Base-by-base conservation (phyloP, 2,329 filamentous ascomycete species). In the Tolypocladium inflatum region DNA sequence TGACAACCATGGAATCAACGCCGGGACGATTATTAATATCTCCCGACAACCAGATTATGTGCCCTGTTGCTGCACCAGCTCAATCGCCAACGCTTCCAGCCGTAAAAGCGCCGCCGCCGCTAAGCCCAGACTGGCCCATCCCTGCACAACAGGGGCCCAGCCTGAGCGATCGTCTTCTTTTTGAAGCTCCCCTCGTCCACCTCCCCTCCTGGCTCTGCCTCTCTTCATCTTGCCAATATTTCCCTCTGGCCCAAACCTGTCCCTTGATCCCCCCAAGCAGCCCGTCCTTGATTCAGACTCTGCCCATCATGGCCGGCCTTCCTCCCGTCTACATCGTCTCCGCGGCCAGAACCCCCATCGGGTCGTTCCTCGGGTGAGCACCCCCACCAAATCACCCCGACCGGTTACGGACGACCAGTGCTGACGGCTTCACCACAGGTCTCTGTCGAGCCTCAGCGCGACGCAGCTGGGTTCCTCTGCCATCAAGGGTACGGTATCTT, bases 311-410 rank as follows among this genome's bases (percentile, higher is more conserved):
- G 90, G 82, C 90, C 71, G 84, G 84, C 66, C 83, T 92, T 63
- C 88, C 91, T 64, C 83, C 91, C 60, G 93, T 99, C 65, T 99
- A 99, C 79, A 97, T 99, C 70, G 91, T 97, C 71, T 94, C 94
- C 60, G 88, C 87, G 63, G 90, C 86, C 69, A 86, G 92, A 76
- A 99, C 94, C 64, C 94, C 94, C 56, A 82, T 96, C 64, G 94
- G 94, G 68, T 92, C 90, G 64, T 99, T 99, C 78, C 84, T 96
- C 70, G 94, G 94, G 91, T 96, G 76, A 62, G 73, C 57, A 35
- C 21, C 35, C 21, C 55, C 53, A 50, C 55, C 51, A 51, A 35
- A 26, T 50, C 9, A 21, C 15, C 45, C 45, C 45, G 45, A 26
- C 45, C 45, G 15, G 26, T 33, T 19, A 7, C 45, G 45, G 45